Percentiles rank a stretch among this genome's conserved stretches.
These are phyloP conservation scores for Hyaloscypha hepaticicola DNA, from an alignment of 495 filamentous ascomycete genomes.

Conservation along the genomic window DNA sequence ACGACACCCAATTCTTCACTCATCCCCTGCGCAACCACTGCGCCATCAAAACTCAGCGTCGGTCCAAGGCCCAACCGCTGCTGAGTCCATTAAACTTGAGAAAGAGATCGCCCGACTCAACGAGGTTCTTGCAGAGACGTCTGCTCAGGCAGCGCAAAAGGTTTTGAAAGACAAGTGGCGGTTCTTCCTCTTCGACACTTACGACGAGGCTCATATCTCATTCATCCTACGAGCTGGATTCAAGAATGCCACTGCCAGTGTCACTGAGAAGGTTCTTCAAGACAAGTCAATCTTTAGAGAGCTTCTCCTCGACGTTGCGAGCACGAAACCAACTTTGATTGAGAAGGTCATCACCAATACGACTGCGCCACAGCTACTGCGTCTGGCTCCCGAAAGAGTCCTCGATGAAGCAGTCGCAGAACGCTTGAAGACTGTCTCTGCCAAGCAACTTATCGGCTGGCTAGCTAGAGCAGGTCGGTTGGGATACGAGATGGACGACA, in stretches of 20 bases:
- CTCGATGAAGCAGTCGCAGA: conserved; percentile 8
- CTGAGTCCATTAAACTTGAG: conserved; percentile 7
- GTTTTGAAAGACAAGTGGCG: conserved; percentile 26
- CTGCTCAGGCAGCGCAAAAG: conserved; percentile 19
- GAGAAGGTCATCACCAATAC: conserved; percentile 4
- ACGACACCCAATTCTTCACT: not conserved
- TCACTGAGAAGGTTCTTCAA: conserved; percentile 19
- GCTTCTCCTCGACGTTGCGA: conserved; percentile 5
- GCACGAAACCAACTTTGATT: conserved; percentile 5
- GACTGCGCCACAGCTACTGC: not conserved
- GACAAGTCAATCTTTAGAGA: conserved; percentile 16
- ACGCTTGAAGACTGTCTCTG: conserved; percentile 11
- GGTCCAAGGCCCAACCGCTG: not conserved
- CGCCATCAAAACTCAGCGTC: not conserved
- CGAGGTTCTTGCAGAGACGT: conserved; percentile 14
- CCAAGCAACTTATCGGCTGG: conserved; percentile 18
- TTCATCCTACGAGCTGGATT: conserved; percentile 24
- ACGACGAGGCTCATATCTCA: conserved; percentile 22
- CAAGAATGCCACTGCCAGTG: conserved; percentile 19
- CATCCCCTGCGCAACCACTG: not conserved
- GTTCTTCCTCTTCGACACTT: conserved; percentile 16
- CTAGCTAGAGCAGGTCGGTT: conserved; percentile 23
- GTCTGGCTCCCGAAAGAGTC: conserved; percentile 6
- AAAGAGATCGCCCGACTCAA: conserved; percentile 22
- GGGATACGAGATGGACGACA: conserved; percentile 25